These are phyloP conservation scores for Nepenthes mirabilis DNA, from an alignment of 148 eudicot genomes.

Conservation along the genomic window DNA sequence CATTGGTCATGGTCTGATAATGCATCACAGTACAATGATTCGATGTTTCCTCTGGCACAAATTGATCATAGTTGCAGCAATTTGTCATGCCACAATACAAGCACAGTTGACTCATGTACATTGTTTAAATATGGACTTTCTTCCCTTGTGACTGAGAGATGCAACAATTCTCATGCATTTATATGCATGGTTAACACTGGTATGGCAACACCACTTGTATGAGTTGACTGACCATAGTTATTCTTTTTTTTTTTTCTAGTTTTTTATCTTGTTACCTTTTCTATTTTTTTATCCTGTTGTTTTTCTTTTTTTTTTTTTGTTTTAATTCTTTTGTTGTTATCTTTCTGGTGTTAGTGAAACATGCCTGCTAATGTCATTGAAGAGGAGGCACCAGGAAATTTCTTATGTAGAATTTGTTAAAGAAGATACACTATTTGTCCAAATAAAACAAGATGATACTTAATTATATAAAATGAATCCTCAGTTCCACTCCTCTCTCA, in stretches of 20 bases:
- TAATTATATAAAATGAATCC: too few species aligned
- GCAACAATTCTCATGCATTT: constrained; percentile 43
- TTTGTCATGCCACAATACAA: constrained; percentile 2
- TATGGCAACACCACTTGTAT: constrained; percentile 12
- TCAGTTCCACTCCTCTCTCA: too few species aligned
- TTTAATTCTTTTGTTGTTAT: too few species aligned
- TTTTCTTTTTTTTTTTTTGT: neutral
- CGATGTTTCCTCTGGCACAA: constrained; percentile 19
- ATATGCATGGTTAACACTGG: constrained; percentile 59
- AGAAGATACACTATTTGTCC: too few species aligned
- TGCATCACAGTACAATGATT: constrained; percentile 32
- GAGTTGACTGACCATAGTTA: neutral
- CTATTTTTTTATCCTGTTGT: too few species aligned
- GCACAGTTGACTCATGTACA: constrained; percentile 24
- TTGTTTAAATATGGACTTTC: constrained; percentile 25
- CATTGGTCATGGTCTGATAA: constrained; percentile 63
- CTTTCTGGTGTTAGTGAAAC: too few species aligned
- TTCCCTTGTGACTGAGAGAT: constrained; percentile 29
- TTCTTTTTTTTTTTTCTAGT: neutral
- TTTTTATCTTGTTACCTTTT: neutral
- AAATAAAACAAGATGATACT: too few species aligned
- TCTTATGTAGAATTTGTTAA: too few species aligned
- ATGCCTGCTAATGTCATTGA: too few species aligned
- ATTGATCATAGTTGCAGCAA: constrained; percentile 29
- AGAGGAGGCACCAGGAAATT: too few species aligned